Evolutionary conservation across 2,329 filamentous ascomycete species (phyloP), one percentile per base, ranked within the genome.

Genomic region (Alternaria arbusti): DNA sequence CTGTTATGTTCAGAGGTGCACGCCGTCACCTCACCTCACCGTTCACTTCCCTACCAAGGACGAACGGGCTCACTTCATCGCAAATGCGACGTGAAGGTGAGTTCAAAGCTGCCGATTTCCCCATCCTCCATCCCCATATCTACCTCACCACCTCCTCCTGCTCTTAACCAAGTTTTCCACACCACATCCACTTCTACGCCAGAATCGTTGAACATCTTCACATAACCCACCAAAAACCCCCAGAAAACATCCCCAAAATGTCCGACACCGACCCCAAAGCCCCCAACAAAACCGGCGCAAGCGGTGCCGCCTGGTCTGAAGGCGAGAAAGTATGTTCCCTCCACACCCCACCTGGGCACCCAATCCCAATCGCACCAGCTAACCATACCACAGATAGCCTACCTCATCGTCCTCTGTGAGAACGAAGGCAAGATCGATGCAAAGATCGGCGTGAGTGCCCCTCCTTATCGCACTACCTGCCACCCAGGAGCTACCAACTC

Each of bases 221-320:
- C 49, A 10, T 7, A 15, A 36, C n/a, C n/a, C n/a, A n/a, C n/a
- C n/a, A n/a, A n/a, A n/a, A 17, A 55, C 12, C 47, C 15, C 51
- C 15, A 36, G 4, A 36, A 36, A 26, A 10, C 6, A 44, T 30
- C 6, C n/a, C 11, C 61, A 64, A 17, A 17, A 66, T 66, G 64
- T 47, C 54, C 4, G 60, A 57, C 23, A 12, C 15, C 23, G 57
- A 64, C n/a, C 44, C 58, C 22, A 66, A 65, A 36, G 56, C 56
- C 3, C 57, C 59, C 6, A 58, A 46, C 43, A 64, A 66, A 54
- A 63, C 59, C 5, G 61, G 57, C 43, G 61, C 67, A 20, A 69
- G 63, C 25, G 63, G 65, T 57, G 61, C 62, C 36, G 61, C 59
- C 13, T 74, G 72, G 69, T 64, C 70, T 15, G 72, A 74, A n/a